Base-by-base conservation (phyloP, 306 rosid genomes). In the Acmispon strigosus region DNA sequence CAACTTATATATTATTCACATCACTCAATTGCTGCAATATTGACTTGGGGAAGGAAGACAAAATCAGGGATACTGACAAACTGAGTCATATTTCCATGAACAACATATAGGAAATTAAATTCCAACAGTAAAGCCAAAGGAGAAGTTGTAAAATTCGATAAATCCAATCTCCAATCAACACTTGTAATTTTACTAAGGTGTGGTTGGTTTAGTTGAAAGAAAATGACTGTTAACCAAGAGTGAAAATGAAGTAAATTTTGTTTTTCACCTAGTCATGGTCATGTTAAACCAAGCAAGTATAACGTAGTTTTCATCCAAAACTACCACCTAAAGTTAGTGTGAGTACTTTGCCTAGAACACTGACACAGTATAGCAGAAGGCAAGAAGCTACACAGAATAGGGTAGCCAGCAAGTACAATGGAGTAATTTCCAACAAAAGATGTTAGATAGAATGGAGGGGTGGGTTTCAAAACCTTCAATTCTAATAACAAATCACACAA, bases 141-240 rank as follows among this genome's bases (percentile, higher is more conserved):
- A 32, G 6, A 67, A 52, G 67, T 54, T 12, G 73, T 18, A 57
- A 56, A 39, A 65, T 59, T 60, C 36, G 20, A 62, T 45, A 71
- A 75, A 62, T 39, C 61, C 43, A 57, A 29, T 50, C 47, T 50
- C 77, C 63, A 69, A 68, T 18, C 32, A 18, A 74, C 20, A 61
- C 63, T 56, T 64, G 69, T 51, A 58, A 50, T 32, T 41, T 69
- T 13, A 48, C 70, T 10, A 64, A 45, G 39, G 29, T 17, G 3
- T 7, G 17, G 17, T 14, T 53, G 68, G 48, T 27, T 16, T 4
- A 78, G 74, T 64, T 63, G 74, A 42, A 12, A 24, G 75, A 73
- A 79, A 79, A 59, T 16, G 71, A 73, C 11, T 32, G 66, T 67
- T 29, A n/a, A 79, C 42, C 83, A 73, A 79, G 10, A 53, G 16